These are phyloP conservation scores for Colletotrichum phormii DNA, from an alignment of 2,329 filamentous ascomycete species.

Conservation along the genomic window DNA sequence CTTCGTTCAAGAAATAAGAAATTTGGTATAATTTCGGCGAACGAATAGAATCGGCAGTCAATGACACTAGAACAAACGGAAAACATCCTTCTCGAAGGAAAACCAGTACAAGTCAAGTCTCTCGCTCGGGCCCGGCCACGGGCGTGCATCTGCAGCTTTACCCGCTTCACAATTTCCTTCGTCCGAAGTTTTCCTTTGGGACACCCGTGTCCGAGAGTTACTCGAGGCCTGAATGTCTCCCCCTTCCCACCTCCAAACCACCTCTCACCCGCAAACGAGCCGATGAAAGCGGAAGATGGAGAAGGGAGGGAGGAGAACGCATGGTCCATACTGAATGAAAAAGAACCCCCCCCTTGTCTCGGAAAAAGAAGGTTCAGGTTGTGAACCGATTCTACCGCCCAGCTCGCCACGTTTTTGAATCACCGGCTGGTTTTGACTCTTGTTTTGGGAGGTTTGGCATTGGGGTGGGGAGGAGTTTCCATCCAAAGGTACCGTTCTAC, in stretches of 20 bases:
- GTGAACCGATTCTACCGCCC: not conserved
- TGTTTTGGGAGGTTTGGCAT: not conserved
- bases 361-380: not conserved
- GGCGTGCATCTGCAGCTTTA: constrained; percentile 1
- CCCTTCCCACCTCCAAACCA: not conserved
- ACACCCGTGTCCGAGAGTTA: not conserved
- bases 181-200: constrained; percentile 13
- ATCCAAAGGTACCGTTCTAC: not conserved
- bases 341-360: not conserved
- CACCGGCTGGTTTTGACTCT: not conserved
- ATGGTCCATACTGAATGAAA: constrained; percentile 1
- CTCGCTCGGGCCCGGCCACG: constrained; percentile 9
- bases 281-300: not conserved
- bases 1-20: too few relatives aligned
- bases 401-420: constrained; percentile 9
- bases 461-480: not conserved
- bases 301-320: not conserved
- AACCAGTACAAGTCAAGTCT: constrained; percentile 1
- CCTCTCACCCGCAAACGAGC: not conserved
- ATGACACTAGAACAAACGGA: not conserved
- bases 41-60: not conserved
- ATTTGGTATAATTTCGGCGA: not conserved
- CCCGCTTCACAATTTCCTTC: not conserved
- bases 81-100: not conserved
- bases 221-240: not conserved